Base-by-base conservation (phyloP, 345 rosid species). In the Populus simonii region DNA sequence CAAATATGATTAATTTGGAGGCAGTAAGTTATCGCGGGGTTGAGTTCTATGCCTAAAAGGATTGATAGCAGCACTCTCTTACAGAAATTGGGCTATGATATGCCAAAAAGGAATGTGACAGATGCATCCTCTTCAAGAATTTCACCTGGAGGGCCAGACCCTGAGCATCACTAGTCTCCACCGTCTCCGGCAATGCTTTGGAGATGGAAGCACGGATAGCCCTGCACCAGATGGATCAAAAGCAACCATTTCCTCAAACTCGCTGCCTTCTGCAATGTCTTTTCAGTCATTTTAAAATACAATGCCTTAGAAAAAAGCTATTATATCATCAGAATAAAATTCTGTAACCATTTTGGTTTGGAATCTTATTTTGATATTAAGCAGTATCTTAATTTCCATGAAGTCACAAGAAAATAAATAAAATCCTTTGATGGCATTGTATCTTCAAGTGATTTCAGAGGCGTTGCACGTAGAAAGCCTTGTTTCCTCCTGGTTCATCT, bases 121-220 rank as follows among this genome's bases (percentile, higher is more conserved):
- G 78, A 66, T 7, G 8, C 57, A 2, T 7, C 38, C 8, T 22
- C 74, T 16, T n/a, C 74, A 3, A 84, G 89, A 68, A 1, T 75
- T 35, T 35, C 81, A 25, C 87, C 89, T 0, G 86, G 79, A 81
- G 88, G 92, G 11, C 89, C 90, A 18, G 79, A 81, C 71, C 79
- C 78, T 75, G 73, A 80, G 33, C 89, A 83, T 72, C 82, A 83
- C 76, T 61, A 23, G 22, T 23, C 3, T 13, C 22, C 17, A 38
- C 62, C 85, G 55, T 49, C 33, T 3, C 0, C 65, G 10, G 70
- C 82, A 70, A 53, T 71, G 74, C 74, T 76, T 22, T 72, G 73
- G 66, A 67, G 36, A 2, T 1, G 5, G 17, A 62, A 9, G 4
- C 55, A 49, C 22, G 4, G 4, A 49, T 2, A 33, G 1, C 18